These are phyloP conservation scores for Gracilaria gracilis DNA, from an alignment of 23 red algal genomes.

Conservation along the genomic window DNA sequence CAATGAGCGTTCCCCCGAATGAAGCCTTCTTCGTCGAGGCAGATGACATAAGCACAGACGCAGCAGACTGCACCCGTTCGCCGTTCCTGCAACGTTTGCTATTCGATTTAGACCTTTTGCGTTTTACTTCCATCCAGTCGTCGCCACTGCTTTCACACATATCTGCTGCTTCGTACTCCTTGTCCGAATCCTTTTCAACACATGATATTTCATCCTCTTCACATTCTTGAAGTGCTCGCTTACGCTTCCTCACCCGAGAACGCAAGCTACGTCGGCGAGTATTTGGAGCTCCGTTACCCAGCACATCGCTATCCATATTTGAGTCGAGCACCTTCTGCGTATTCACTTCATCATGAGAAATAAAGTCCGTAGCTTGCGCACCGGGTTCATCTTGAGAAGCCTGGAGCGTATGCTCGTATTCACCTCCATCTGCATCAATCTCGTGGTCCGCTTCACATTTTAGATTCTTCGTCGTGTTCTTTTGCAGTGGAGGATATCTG, in stretches of 20 bases:
- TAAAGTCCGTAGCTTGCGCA: background rate
- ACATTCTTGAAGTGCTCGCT: background rate
- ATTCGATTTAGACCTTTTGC: background rate
- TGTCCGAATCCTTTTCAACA: too few species aligned
- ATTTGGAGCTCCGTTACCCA: background rate
- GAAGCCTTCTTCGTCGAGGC: background rate
- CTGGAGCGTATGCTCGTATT: background rate
- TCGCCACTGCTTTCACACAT: slow-evolving; percentile 10
- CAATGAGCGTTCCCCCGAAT: slow-evolving; percentile 71
- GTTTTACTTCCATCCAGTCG: background rate
- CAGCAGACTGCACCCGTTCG: background rate
- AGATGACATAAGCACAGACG: slow-evolving; percentile 12
- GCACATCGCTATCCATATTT: background rate
- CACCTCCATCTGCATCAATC: background rate
- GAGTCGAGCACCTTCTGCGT: background rate
- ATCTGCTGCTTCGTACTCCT: background rate
- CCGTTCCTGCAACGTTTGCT: slow-evolving; percentile 2
- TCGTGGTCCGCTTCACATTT: background rate
- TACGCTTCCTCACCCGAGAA: background rate
- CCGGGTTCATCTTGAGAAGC: background rate
- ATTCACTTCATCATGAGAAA: background rate
- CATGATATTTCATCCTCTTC: background rate
- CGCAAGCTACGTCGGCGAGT: background rate
- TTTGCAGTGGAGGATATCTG: background rate
- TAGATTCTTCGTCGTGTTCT: background rate